phyloP scores from a whole-genome alignment of 768 basidiomycete genomes.

The Dioszegia hungarica region DNA sequence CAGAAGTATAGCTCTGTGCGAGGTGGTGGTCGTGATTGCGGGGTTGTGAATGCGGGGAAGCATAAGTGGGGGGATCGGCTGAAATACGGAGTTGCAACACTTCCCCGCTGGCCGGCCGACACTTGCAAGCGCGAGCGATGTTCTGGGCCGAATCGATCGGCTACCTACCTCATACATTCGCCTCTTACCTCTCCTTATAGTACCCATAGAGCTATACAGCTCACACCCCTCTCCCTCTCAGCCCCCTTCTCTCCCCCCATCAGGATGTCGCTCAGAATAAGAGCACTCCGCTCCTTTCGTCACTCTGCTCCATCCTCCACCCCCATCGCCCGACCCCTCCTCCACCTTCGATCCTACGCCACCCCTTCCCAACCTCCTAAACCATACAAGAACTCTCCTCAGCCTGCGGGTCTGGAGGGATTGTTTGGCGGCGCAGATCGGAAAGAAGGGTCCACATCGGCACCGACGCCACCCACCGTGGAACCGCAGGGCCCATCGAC shows the following conservation, averaged over 20 bases:
- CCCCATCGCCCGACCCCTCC: slow-evolving; percentile 11
- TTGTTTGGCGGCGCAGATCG: slow-evolving; percentile 31
- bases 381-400: slow-evolving; percentile 30
- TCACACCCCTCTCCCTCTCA: neutral
- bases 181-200: too few relatives aligned
- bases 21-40: too few relatives aligned
- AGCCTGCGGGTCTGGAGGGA: slow-evolving; percentile 37
- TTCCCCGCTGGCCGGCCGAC: too few relatives aligned
- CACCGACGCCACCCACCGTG: slow-evolving; percentile 37
- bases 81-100: too few relatives aligned
- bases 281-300: slow-evolving; percentile 26
- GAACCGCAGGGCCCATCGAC: slow-evolving; percentile 35
- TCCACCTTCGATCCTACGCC: slow-evolving; percentile 34
- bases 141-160: too few relatives aligned
- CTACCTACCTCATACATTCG: too few relatives aligned
- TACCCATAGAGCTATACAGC: neutral
- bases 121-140: too few relatives aligned
- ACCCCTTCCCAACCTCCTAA: slow-evolving; percentile 23
- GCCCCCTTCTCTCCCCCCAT: neutral
- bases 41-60: too few relatives aligned
- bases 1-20: too few relatives aligned
- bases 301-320: too few relatives aligned
- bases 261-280: slow-evolving; percentile 33
- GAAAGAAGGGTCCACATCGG: slow-evolving; percentile 23
- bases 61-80: too few relatives aligned